Conservation (phyloP, 306 rosid genomes). For the Pueraria montana region DNA sequence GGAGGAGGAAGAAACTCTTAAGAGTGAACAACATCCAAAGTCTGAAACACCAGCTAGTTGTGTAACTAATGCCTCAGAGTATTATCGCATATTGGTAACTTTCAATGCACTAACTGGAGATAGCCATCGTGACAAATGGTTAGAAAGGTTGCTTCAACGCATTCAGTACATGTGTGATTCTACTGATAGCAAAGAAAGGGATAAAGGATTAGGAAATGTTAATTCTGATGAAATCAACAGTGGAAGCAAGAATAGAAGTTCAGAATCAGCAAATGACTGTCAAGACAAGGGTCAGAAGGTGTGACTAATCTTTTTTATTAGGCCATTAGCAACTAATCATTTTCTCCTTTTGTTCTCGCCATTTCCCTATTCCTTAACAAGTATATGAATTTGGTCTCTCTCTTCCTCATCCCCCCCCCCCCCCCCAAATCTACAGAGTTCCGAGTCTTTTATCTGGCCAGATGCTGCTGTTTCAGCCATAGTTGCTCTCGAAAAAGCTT, state of each 20-base stretch:
- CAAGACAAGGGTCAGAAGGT: constrained; percentile 71
- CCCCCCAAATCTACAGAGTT: constrained; percentile 54
- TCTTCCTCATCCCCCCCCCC: neutral
- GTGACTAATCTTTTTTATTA: neutral
- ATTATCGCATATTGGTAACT: constrained; percentile 60
- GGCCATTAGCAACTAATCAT: constrained; percentile 17
- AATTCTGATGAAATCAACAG: constrained; percentile 54
- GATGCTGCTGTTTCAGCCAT: constrained; percentile 83
- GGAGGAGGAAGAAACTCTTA: constrained; percentile 69
- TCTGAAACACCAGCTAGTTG: constrained; percentile 84
- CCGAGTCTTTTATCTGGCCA: constrained; percentile 83
- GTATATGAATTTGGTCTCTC: constrained; percentile 19
- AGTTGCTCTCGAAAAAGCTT: constrained; percentile 84
- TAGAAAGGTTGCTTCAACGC: constrained; percentile 80
- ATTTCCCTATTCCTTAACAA: neutral
- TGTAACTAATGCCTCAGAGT: constrained; percentile 61
- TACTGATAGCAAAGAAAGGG: constrained; percentile 52
- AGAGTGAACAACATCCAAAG: constrained; percentile 65
- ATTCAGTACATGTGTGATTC: constrained; percentile 68
- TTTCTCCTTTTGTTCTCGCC: constrained; percentile 6
- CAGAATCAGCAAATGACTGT: constrained; percentile 51
- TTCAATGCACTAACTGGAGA: constrained; percentile 78
- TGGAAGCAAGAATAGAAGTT: constrained; percentile 51
- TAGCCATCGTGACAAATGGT: constrained; percentile 84
- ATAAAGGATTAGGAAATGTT: constrained; percentile 53